Base-by-base conservation (phyloP, 164 flowering plant species). In the Paratinospora sagittata region DNA sequence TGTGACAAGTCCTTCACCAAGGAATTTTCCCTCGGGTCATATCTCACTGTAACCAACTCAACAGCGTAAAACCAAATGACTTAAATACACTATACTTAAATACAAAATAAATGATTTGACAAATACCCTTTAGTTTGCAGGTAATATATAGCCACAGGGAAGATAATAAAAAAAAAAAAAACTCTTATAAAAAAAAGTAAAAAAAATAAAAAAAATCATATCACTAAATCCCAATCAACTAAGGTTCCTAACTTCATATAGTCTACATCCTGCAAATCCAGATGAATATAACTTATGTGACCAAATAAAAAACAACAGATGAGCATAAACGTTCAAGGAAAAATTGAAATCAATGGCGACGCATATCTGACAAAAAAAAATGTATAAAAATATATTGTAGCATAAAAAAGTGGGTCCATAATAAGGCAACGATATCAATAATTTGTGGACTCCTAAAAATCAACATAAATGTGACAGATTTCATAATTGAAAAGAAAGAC, bases 31-130 rank as follows among this genome's bases (percentile, higher is more conserved):
- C 52, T 52, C 21, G 97, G 83, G 82, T 89, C 89, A 79, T 87
- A 92, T 77, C 99, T 95, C 74, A 89, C 97, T 92, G 84, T 82
- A 82, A 73, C 57, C 69, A 85, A n/a, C n/a, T n/a, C n/a, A n/a
- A n/a, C n/a, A n/a, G n/a, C n/a, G n/a, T n/a, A n/a, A n/a, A n/a
- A n/a, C n/a, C n/a, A n/a, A n/a, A n/a, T n/a, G n/a, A n/a, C n/a
- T n/a, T 14, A 26, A 47, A 41, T 34, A 55, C 1, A 60, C 60
- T 49, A 11, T 43, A 16, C 19, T 33, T 41, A 43, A 13, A 49
- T 6, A 13, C 6, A 33, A 74, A 63, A n/a, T 30, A 19, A 6
- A 26, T 9, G 39, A 61, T 41, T 27, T 19, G 9, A 71, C 30
- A 21, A 27, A 8, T 14, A 17, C 27, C 61, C 68, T 26, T 63